phyloP scores from a whole-genome alignment of 495 filamentous ascomycete species.

The Monascus purpureus region DNA sequence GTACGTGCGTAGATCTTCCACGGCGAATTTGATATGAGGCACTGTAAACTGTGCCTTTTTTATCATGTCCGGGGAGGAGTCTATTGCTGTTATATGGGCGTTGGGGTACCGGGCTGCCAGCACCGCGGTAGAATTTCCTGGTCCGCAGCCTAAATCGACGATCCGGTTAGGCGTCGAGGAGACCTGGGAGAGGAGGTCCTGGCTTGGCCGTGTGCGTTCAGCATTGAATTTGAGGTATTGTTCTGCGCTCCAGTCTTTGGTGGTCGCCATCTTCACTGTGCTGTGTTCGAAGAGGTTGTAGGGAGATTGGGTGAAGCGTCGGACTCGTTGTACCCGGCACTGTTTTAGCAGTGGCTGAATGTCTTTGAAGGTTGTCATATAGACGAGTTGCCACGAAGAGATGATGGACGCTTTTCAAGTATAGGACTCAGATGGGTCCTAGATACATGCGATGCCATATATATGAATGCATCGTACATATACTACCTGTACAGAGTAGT shows the following conservation, averaged over 20 bases:
- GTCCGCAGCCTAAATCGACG: slow-evolving; percentile 43
- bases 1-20: slow-evolving; percentile 27
- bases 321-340: too few species aligned
- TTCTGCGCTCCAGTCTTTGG: slow-evolving; percentile 33
- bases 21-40: slow-evolving; percentile 17
- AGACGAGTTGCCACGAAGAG: too few species aligned
- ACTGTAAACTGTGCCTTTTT: slow-evolving; percentile 22
- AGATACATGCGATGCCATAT: too few species aligned
- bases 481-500: too few species aligned
- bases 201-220: slow-evolving; percentile 30
- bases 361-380: too few species aligned
- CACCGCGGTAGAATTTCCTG: slow-evolving; percentile 36
- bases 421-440: too few species aligned
- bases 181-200: slow-evolving; percentile 30
- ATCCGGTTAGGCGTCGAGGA: slow-evolving; percentile 21
- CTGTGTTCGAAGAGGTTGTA: too few species aligned
- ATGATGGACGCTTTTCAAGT: too few species aligned
- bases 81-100: slow-evolving; percentile 34
- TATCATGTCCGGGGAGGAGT: slow-evolving; percentile 41
- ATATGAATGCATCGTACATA: too few species aligned
- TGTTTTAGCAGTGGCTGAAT: too few species aligned
- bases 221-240: slow-evolving; percentile 36
- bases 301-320: too few species aligned
- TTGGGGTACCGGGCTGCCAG: slow-evolving; percentile 30
- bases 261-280: slow-evolving; percentile 1